These are phyloP conservation scores for Botrytis paeoniae DNA, from an alignment of 2,329 filamentous ascomycete genomes.

Conservation along the genomic window DNA sequence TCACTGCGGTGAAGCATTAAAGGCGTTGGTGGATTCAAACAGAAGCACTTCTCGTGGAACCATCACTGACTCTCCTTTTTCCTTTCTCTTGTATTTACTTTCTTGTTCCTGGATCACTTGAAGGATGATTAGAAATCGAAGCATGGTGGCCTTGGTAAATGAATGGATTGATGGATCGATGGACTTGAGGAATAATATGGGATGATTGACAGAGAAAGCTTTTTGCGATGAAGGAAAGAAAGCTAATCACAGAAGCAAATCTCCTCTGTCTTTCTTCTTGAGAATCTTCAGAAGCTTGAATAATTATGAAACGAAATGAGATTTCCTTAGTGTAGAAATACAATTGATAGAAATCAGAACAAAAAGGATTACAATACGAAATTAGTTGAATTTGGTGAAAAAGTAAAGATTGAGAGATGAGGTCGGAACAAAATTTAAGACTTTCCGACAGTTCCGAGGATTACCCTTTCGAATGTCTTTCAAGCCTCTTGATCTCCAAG, in stretches of 20 bases:
- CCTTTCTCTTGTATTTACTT: neutral
- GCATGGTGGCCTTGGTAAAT: conserved; percentile 40
- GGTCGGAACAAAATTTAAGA: neutral
- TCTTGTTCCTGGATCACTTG: neutral
- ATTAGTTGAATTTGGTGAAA: neutral
- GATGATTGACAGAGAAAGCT: neutral
- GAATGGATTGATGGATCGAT: neutral
- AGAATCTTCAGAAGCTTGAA: neutral
- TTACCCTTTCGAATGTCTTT: neutral
- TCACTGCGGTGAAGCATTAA: neutral
- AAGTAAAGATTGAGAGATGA: neutral
- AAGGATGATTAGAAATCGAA: neutral
- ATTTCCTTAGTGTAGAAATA: neutral
- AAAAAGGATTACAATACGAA: neutral
- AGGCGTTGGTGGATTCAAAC: neutral
- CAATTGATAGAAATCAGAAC: neutral
- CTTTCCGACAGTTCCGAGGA: neutral
- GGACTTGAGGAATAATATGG: neutral
- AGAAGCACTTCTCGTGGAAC: neutral
- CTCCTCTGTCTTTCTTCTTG: neutral
- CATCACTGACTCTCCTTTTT: too few species aligned
- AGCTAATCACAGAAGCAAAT: neutral
- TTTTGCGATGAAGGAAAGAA: neutral
- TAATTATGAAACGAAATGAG: neutral
- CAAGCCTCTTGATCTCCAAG: neutral